Percentiles rank a stretch among this genome's conserved stretches.
Evolutionary conservation across 257 asterid genomes (phyloP).

Genomic region (Solanum infundibuliforme): DNA sequence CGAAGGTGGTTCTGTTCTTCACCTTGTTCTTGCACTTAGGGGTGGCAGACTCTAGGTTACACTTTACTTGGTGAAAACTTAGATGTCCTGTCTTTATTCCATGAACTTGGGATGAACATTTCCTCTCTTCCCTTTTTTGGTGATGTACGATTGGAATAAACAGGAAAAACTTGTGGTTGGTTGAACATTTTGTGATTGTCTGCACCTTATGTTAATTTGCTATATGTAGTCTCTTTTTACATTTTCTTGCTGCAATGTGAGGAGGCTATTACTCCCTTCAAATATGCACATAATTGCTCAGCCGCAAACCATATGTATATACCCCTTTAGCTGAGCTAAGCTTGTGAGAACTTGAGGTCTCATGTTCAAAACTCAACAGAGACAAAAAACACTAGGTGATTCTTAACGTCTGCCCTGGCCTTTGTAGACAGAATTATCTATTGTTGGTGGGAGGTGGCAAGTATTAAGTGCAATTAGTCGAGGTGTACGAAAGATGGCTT

Average conservation of each 20-base stretch:
- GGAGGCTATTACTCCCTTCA: not conserved
- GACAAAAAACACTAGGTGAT: not conserved
- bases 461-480: not conserved
- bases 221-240: not conserved
- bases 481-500: too few relatives aligned
- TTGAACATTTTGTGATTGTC: not conserved
- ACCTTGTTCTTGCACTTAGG: slow-evolving; percentile 70
- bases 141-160: not conserved
- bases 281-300: not conserved
- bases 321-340: not conserved
- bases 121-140: not conserved
- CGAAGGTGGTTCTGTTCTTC: slow-evolving; percentile 92
- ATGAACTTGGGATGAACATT: not conserved
- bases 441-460: not conserved
- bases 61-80: slow-evolving; percentile 4
- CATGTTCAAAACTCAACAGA: too few relatives aligned
- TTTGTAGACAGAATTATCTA: too few relatives aligned
- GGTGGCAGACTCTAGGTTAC: slow-evolving; percentile 35
- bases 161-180: not conserved
- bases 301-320: not conserved
- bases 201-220: not conserved
- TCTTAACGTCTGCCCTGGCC: fast-evolving
- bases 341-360: not conserved
- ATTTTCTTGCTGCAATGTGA: not conserved
- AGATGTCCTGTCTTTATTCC: slow-evolving; percentile 5